phyloP scores from a whole-genome alignment of 1,139 yeast genomes.

The Saccharomyces hybrid region DNA sequence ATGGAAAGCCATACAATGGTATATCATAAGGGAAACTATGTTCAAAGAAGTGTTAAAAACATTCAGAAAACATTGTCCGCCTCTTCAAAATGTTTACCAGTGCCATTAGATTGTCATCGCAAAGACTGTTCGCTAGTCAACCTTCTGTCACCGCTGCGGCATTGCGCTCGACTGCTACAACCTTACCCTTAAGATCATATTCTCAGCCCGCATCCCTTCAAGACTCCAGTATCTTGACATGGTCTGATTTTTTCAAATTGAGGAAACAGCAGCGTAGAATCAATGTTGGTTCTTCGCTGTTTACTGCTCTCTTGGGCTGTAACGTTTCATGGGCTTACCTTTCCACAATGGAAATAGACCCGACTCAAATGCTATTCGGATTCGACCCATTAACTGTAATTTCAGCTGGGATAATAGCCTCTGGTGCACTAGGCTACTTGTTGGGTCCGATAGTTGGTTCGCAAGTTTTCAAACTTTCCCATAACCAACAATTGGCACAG shows the following conservation, averaged over 20 bases:
- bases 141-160: not conserved
- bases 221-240: slow-evolving; percentile 28
- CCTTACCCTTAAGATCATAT: not conserved
- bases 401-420: slow-evolving; percentile 55
- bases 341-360: slow-evolving; percentile 75
- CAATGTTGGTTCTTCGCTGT: slow-evolving; percentile 57
- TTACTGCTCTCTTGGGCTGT: slow-evolving; percentile 64
- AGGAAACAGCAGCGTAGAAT: slow-evolving; percentile 69
- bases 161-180: not conserved
- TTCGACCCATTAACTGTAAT: slow-evolving; percentile 78
- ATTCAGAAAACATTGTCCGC: not conserved
- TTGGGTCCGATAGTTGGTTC: slow-evolving; percentile 81
- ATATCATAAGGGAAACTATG: not conserved
- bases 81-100: not conserved
- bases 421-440: slow-evolving; percentile 73
- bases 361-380: slow-evolving; percentile 76
- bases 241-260: slow-evolving; percentile 74
- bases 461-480: slow-evolving; percentile 50
- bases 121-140: not conserved
- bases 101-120: not conserved
- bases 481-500: slow-evolving; percentile 40
- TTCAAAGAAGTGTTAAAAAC: not conserved
- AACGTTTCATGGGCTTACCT: slow-evolving; percentile 67
- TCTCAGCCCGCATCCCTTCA: not conserved
- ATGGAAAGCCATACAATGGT: not conserved